Evolutionary conservation across 2,329 filamentous ascomycete genomes (phyloP), one percentile per base, ranked within the genome.

Genomic region (Neodidymelliopsis sp.): DNA sequence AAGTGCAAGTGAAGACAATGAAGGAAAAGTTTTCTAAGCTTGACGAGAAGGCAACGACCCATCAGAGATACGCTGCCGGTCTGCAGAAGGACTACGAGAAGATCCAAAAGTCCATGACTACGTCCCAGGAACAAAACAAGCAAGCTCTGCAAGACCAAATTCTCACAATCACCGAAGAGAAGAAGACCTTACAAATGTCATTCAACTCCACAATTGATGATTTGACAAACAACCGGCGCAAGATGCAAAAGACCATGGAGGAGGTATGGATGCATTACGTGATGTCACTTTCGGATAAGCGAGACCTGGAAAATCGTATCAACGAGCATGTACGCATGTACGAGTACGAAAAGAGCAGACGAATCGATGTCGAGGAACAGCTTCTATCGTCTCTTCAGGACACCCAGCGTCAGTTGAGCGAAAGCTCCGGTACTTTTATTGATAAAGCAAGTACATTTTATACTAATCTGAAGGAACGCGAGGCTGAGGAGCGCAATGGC

Each of bases 41-140:
- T 3, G 35, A 42, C 1, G 56, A 59, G 1, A 59, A 53, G 15
- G 54, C 58, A 4, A 62, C 49, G 23, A 57, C 39, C 0, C 53
- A 64, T 20, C 54, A 66, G n/a, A 69, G 58, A 24, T 70, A 53
- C 13, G 50, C 64, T 4, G 37, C 54, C 6, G 69, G 69, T 12
- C 45, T 72, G 12, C 62, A 63, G 15, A 62, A 54, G 9, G 70
- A 72, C 37, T 60, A 64, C 16, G 58, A 60, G 16, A 60, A 54
- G 7, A 12, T 66, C 7, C 60, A 63, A 13, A 56, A 45, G n/a
- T 42, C 44, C 0, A 40, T 29, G 6, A 20, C 44, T 9, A 7
- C 6, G 11, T 51, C 56, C n/a, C 52, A 62, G 22, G 37, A 61
- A 0, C 30, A 59, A 7, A 63, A 37, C 40, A 49, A 52, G 10